A percentile compares a stretch with the other conserved stretches of the same genome.
These are phyloP conservation scores for Rubus idaeus DNA, from an alignment of 306 rosid genomes.

Conservation along the genomic window DNA sequence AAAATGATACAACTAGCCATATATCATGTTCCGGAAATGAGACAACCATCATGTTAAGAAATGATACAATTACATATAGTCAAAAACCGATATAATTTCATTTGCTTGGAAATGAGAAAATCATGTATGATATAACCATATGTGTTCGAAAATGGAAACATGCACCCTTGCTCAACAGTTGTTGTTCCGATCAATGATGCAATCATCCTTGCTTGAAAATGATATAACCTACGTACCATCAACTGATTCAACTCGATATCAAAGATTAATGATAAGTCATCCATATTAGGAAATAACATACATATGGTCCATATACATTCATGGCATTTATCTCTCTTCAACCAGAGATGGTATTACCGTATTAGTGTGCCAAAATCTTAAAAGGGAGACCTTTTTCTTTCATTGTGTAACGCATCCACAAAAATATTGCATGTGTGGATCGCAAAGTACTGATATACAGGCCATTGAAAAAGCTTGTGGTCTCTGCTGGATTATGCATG, in stretches of 20 bases:
- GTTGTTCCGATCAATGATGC: background rate
- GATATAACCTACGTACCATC: background rate
- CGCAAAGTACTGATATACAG: background rate
- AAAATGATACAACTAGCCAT: too few relatives aligned
- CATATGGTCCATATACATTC: background rate
- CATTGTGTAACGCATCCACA: background rate
- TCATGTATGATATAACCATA: too few relatives aligned
- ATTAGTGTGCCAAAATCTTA: background rate
- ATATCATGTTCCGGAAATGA: too few relatives aligned
- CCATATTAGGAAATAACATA: too few relatives aligned
- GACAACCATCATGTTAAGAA: background rate
- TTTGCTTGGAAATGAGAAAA: too few relatives aligned
- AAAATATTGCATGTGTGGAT: background rate
- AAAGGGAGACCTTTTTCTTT: background rate
- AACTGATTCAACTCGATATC: background rate
- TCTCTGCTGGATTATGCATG: slow-evolving; percentile 24
- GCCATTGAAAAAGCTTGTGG: background rate
- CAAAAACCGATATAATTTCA: too few relatives aligned
- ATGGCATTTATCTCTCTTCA: background rate
- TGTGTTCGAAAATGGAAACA: too few relatives aligned
- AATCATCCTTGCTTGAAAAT: background rate
- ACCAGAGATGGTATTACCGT: too few relatives aligned
- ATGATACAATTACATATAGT: too few relatives aligned
- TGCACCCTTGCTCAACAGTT: too few relatives aligned
- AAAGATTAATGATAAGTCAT: background rate